Base-by-base conservation (phyloP, 768 basidiomycete genomes). In the Cytidiella melzeri region DNA sequence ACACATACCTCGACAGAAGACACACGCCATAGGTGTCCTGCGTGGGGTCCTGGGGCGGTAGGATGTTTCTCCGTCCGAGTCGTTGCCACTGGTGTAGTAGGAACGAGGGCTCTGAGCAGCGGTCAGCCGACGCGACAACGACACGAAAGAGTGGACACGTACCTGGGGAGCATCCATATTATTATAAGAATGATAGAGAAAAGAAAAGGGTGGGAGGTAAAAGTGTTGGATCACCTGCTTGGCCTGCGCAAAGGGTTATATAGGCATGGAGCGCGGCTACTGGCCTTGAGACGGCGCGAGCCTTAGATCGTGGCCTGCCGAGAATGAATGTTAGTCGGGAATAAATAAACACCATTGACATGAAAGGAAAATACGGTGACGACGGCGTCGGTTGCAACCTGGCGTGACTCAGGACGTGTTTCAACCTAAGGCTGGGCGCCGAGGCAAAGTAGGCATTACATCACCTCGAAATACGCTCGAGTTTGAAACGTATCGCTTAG, bases 1-100 rank as follows among this genome's bases (percentile, higher is more conserved):
- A 23, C n/a, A 50, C 65, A 48, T 55, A 81, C 84, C 80, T 64
- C 85, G 70, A 62, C 85, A 87, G 59, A 87, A 87, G 47, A 76
- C 74, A 59, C 85, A 87, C 5, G 85, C 85, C 81, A 87, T 84
- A 0, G 80, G 75, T 0, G 77, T 83, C 47, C 83, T 57, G 51
- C 72, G 67, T 5, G 73, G 71, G 2, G 61, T 62, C 18, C 59
- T 45, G 12, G 59, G 62, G n/a, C 49, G 52, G 41, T 62, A 61
- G 18, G 30, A 34, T 15, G 38, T 27, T 36, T 62, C 63, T 13
- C 52, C 55, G 43, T 64, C 62, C 15, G 62, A 64, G 34, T 59
- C 57, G 36, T 61, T 47, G 45, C 47, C 51, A 10, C 30, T 45
- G 43, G 42, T 41, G 21, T 34, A 43, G 41, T 50, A 50, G 28